Base-by-base conservation (phyloP, 1,139 yeast species). In the Geotrichum reessii region DNA sequence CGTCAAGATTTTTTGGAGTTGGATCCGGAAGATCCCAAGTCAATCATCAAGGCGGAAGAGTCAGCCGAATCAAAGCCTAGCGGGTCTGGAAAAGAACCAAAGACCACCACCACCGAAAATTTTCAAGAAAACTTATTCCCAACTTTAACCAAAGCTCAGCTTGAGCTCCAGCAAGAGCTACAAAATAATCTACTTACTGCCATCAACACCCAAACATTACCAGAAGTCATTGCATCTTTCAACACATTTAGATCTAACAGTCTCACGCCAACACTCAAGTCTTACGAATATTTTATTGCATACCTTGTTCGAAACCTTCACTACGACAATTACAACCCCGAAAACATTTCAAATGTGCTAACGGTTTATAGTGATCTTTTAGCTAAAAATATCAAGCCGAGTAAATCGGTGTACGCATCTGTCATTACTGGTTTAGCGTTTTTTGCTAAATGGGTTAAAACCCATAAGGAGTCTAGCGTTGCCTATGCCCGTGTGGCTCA, bases 341-440 rank as follows among this genome's bases (percentile, higher is more conserved):
- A 54, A 31, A 50, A 54, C 22, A 48, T 57, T n/a, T 49, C 57
- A 12, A 40, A 28, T 28, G 40, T 57, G 17, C 52, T 57, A 12
- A 25, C 58, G 17, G 51, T 50, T n/a, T 57, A 57, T 33, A 54
- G 25, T 19, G 60, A 57, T 24, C 19, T 25, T 7, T 25, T 57
- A 12, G 47, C 60, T 21, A 54, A 53, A 27, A 54, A 40, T 14
- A 14, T 52, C 12, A 19, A 44, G 31, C 53, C 53, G 24, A 27
- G 53, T 12, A 64, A 62, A 3, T 62, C 65, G n/a, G 71, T 75
- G 1, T 73, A 73, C 61, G 53, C 65, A 17, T 61, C 69, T 6
- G 63, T 74, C 14, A 61, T 74, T 9, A 55, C 61, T 11, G 62
- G 66, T 4, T 63, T 74, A 5, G 58, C 67, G 17, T 64, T 64